Evolutionary conservation across 805 yeast genomes (phyloP), one percentile per base, ranked within the genome.

Genomic region (Sporopachydermia quercuum): DNA sequence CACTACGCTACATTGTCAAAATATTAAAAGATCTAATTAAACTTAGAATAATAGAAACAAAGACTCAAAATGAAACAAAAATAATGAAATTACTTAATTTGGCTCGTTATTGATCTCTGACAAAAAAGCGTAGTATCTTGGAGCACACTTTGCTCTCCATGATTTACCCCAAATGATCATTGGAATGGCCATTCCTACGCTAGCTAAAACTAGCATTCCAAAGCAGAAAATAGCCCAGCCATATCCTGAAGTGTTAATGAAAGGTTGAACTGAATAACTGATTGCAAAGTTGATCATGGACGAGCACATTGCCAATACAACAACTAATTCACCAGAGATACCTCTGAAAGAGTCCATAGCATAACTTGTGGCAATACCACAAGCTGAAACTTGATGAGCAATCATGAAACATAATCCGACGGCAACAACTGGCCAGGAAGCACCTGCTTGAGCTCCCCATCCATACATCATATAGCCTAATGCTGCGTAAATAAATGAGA

Each of bases 301-400:
- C n/a, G 30, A 23, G 30, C 30, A 23, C 30, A 23, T 23, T 16
- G 66, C 60, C 17, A 78, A 80, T 41, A 82, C 80, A 17, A 75
- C 75, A 81, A 77, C 75, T 47, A 79, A 77, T 56, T 76, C 82
- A 47, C 76, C 60, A 41, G 76, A 74, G 69, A 76, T 70, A 36
- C 74, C 82, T 1, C 83, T 82, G 45, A 76, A 77, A 4, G 76
- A 62, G 46, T 74, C 79, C 80, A 76, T 75, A 44, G 74, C 59
- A 43, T 76, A 76, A 1, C 74, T 65, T 74, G 77, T 69, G 30
- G 80, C 76, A 39, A 76, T 71, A 52, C 78, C 85, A 51, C 83
- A 83, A 11, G 78, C 70, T 39, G 78, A 71, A 50, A 82, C 83
- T 61, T 75, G 76, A 1, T 81, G 77, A 44, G 76, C 72, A 1